Percentiles rank a stretch among this genome's conserved stretches.
Conservation (phyloP, 495 filamentous ascomycete species). For the Aspergillus coremiiformis region DNA sequence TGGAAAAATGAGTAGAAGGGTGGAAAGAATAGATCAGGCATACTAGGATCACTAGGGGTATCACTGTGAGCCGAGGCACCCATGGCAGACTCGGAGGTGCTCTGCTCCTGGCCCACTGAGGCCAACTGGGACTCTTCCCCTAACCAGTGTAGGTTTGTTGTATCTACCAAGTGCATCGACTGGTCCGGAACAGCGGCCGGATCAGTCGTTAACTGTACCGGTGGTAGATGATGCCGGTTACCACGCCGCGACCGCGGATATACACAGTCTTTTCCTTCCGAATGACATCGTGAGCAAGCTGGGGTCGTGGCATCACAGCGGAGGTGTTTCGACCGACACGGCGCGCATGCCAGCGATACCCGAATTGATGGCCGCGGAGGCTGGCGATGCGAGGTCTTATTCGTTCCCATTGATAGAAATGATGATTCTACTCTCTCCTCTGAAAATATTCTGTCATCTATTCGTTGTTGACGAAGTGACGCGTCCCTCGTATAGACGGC, state of each 20-base stretch:
- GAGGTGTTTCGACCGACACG: slow-evolving; percentile 20
- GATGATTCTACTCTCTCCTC: neutral
- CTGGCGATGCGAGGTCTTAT: neutral
- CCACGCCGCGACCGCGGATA: slow-evolving; percentile 13
- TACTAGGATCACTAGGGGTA: slow-evolving; percentile 6
- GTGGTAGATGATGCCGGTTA: neutral
- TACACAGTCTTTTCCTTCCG: slow-evolving; percentile 9
- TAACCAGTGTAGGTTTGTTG: neutral
- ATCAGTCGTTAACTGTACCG: neutral
- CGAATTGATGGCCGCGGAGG: slow-evolving; percentile 4
- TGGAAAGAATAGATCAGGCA: slow-evolving; percentile 1
- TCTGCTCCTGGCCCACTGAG: neutral
- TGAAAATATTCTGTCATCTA: neutral
- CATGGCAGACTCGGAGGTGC: neutral
- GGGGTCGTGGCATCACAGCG: slow-evolving; percentile 19
- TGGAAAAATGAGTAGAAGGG: slow-evolving; percentile 15
- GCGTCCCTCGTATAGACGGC: neutral
- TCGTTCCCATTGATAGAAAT: neutral
- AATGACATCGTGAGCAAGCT: slow-evolving; percentile 12
- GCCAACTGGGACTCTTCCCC: neutral
- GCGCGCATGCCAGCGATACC: slow-evolving; percentile 17
- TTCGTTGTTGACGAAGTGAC: neutral
- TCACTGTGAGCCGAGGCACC: slow-evolving; percentile 4
- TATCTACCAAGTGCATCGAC: neutral
- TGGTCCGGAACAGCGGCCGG: neutral